Percentiles rank a stretch among this genome's conserved stretches.
Evolutionary conservation across 495 filamentous ascomycete genomes (phyloP).

Genomic region (Margaritispora aquatica): DNA sequence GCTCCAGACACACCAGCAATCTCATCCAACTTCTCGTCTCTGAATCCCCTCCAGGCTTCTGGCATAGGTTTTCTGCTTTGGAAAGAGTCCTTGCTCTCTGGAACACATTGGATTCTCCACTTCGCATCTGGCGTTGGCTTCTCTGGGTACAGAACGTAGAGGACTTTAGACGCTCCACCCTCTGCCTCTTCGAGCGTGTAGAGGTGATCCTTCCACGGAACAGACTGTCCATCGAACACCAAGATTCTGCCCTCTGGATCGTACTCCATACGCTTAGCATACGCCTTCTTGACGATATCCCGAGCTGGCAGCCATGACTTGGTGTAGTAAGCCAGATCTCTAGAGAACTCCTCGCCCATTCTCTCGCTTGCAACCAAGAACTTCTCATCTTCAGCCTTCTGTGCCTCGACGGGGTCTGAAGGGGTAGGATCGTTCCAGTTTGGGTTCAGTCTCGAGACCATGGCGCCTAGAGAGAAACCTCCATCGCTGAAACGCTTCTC

Average conservation of each 20-base stretch:
- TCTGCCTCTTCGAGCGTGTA: conserved; percentile 74
- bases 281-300: conserved; percentile 65
- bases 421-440: conserved; percentile 51
- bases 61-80: conserved; percentile 85
- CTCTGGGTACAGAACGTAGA: conserved; percentile 97
- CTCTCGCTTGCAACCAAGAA: conserved; percentile 71
- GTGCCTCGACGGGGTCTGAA: conserved; percentile 47
- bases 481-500: conserved; percentile 75
- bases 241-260: conserved; percentile 74
- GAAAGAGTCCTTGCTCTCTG: conserved; percentile 74
- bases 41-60: conserved; percentile 81
- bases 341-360: conserved; percentile 79
- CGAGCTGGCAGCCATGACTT: conserved; percentile 84
- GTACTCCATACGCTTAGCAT: conserved; percentile 52
- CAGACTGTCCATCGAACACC: conserved; percentile 63
- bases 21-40: conserved; percentile 75
- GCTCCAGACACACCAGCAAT: conserved; percentile 68
- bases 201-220: conserved; percentile 95
- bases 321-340: conserved; percentile 66
- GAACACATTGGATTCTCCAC: conserved; percentile 91
- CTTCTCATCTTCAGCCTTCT: conserved; percentile 70
- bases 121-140: conserved; percentile 59
- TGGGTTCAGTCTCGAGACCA: conserved; percentile 80
- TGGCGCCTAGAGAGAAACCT: conserved; percentile 73
- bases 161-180: conserved; percentile 41